A percentile compares a stretch with the other conserved stretches of the same genome.
Conservation (phyloP, 495 filamentous ascomycete species). For the Aspergillus kassunensis region DNA sequence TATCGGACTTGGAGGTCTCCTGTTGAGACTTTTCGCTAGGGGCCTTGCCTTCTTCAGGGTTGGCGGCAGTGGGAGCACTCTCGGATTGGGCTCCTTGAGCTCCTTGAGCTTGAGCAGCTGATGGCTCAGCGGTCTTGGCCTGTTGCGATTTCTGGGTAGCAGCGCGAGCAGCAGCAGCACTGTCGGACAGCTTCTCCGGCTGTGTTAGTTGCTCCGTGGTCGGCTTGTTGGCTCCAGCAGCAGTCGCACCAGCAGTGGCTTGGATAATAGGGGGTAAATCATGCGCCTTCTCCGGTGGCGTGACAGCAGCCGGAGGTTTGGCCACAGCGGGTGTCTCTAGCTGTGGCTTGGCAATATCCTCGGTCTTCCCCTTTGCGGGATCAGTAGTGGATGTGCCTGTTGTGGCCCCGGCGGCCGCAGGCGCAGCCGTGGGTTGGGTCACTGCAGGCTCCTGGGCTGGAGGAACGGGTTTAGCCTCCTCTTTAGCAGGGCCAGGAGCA, state of each 20-base stretch:
- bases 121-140: constrained; percentile 6
- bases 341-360: background rate
- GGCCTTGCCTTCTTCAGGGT: constrained; percentile 15
- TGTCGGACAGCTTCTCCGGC: constrained; percentile 5
- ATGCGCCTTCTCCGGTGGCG: constrained; percentile 7
- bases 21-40: constrained; percentile 11
- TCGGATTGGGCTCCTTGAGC: constrained; percentile 7
- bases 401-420: background rate
- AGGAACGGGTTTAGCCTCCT: background rate
- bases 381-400: background rate
- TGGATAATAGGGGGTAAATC: constrained; percentile 1
- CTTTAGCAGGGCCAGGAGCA: background rate
- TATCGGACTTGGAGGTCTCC: constrained; percentile 19
- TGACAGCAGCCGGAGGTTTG: constrained; percentile 8
- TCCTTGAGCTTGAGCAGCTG: too few relatives aligned
- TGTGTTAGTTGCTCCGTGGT: background rate
- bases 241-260: background rate
- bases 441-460: background rate
- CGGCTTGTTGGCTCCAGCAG: background rate
- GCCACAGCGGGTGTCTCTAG: constrained; percentile 9
- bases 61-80: constrained; percentile 3
- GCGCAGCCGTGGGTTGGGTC: constrained; percentile 1
- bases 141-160: constrained; percentile 7
- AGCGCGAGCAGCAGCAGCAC: constrained; percentile 4
- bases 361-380: background rate